Base-by-base conservation (phyloP, 1,139 yeast genomes). In the Torulaspora globosa region DNA sequence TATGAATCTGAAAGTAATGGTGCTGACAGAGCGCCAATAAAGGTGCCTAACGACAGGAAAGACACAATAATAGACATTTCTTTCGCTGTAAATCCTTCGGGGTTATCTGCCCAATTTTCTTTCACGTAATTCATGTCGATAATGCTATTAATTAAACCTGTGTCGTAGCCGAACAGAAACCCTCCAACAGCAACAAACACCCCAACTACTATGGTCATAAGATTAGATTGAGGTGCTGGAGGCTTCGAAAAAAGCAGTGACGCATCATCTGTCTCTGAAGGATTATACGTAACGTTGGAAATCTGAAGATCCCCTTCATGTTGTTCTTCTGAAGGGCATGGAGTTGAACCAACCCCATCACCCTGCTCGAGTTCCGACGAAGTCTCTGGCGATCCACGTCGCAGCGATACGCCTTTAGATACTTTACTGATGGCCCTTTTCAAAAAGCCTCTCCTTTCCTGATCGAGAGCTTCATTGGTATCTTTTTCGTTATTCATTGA, bases 151-250 rank as follows among this genome's bases (percentile, higher is more conserved):
- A 84, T 81, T 40, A 84, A 70, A 3, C 95, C 94, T 1, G 95
- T 87, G 65, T 86, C 95, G 62, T 84, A 84, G 1, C 95, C 95
- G 60, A 83, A 85, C 42, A 85, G 70, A 65, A 85, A 84, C 0
- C 94, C 95, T 33, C 94, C 94, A 16, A 83, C 75, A 15, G 94
- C 92, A 7, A 90, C 89, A 47, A 84, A 80, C 28, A 79, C 59
- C 48, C 92, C 92, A 5, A 84, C 88, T 12, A 75, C 67, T 36
- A 82, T 64, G 11, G 89, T 86, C 70, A 82, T 78, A 41, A 70
- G 67, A 4, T 80, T 74, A 1, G 84, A 77, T 49, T 79, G 76
- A 49, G 73, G 69, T 59, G 56, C 58, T 1, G 70, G 58, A 1
- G 65, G 63, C 35, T 53, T 52, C 12, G 56, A 46, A 36, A 57